A percentile compares a stretch with the other conserved stretches of the same genome.
Evolutionary conservation across 176 grass and related monocot species (phyloP).

Genomic region (Areca catechu): DNA sequence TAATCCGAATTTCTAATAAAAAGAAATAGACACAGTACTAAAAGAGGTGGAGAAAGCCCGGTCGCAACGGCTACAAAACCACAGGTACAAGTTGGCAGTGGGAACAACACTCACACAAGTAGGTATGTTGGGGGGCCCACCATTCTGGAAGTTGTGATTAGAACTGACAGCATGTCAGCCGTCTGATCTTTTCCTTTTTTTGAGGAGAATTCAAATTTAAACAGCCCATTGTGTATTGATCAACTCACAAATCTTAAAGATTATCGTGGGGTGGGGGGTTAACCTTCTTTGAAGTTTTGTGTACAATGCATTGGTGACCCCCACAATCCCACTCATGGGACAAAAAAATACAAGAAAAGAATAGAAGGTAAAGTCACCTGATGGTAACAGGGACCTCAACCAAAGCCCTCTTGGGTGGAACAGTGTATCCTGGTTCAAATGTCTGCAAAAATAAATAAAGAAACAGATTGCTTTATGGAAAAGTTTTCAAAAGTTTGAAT

Average conservation of each 20-base stretch:
- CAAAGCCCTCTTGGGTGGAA: constrained; percentile 54
- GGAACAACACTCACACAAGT: too few relatives aligned
- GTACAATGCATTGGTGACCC: too few relatives aligned
- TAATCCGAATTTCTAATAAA: too few relatives aligned
- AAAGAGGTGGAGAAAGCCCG: too few relatives aligned
- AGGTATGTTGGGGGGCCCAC: neutral
- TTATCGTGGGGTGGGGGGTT: too few relatives aligned
- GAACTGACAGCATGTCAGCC: neutral
- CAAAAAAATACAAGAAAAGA: neutral
- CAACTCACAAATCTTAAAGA: too few relatives aligned
- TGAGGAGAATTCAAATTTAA: constrained; percentile 8
- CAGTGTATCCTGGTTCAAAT: constrained; percentile 62
- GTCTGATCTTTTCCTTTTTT: neutral
- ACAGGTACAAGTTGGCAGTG: too few relatives aligned
- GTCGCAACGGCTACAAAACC: too few relatives aligned
- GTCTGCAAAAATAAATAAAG: constrained; percentile 38
- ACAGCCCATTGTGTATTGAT: neutral
- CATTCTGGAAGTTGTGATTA: neutral
- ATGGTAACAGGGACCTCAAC: constrained; percentile 46
- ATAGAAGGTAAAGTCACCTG: constrained; percentile 29
- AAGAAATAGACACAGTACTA: too few relatives aligned
- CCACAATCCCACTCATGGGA: too few relatives aligned
- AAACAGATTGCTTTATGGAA: neutral
- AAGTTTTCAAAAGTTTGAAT: neutral
- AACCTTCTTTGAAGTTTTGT: too few relatives aligned